Percentiles rank a stretch among this genome's conserved stretches.
Conservation (phyloP, 2,329 filamentous ascomycete species). For the Cadophora sp. region DNA sequence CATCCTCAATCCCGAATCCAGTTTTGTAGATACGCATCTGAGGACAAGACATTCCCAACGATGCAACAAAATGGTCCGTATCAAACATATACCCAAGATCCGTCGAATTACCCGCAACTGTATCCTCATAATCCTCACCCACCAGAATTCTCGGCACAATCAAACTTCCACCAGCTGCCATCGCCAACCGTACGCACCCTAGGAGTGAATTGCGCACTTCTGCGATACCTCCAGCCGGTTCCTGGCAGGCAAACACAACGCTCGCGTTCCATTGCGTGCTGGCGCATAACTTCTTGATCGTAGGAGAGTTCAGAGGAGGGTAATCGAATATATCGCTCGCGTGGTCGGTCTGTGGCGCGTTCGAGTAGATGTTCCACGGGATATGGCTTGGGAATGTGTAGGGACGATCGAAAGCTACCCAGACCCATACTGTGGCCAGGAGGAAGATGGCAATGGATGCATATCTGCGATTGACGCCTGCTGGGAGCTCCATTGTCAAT, state of each 20-base stretch:
- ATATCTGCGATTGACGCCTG: constrained; percentile 35
- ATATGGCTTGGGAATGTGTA: constrained; percentile 33
- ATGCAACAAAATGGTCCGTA: constrained; percentile 35
- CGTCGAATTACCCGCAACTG: constrained; percentile 24
- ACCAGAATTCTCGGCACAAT: constrained; percentile 37
- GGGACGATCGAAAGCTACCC: constrained; percentile 35
- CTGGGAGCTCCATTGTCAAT: constrained; percentile 23
- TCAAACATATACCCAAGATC: constrained; percentile 40
- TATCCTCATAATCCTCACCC: constrained; percentile 25
- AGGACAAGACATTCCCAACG: constrained; percentile 36
- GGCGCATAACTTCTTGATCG: constrained; percentile 36
- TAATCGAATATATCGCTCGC: constrained; percentile 36
- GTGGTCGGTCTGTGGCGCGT: constrained; percentile 25
- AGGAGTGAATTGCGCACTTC: constrained; percentile 43
- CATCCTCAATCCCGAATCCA: constrained; percentile 20
- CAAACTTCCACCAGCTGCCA: constrained; percentile 40
- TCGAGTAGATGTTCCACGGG: constrained; percentile 36
- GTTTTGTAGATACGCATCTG: constrained; percentile 33
- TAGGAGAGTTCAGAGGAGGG: constrained; percentile 33
- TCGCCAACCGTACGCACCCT: constrained; percentile 42
- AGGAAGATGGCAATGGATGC: constrained; percentile 26
- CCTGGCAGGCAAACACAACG: constrained; percentile 39
- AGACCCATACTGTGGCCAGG: constrained; percentile 33
- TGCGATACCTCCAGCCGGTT: constrained; percentile 39
- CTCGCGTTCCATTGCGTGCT: constrained; percentile 37